phyloP scores from a whole-genome alignment of 2,329 filamentous ascomycete genomes.

The Xylaria sp. region DNA sequence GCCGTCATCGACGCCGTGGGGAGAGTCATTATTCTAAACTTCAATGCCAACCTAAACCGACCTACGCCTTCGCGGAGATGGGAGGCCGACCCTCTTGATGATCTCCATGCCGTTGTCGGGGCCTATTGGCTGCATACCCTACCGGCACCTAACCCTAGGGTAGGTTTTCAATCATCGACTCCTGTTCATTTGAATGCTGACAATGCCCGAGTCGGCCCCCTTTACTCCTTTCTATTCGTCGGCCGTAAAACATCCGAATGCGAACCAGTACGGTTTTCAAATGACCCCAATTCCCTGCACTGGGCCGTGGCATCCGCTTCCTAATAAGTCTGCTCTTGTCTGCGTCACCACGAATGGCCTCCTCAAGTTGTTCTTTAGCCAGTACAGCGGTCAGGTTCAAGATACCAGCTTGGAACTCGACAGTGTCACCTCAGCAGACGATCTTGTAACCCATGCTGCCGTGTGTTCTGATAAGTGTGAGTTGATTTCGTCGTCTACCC shows the following conservation, averaged over 20 bases:
- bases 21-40: conserved; percentile 73
- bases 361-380: conserved; percentile 77
- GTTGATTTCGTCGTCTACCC: conserved; percentile 23
- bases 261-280: conserved; percentile 67
- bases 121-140: conserved; percentile 80
- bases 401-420: conserved; percentile 76
- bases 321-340: conserved; percentile 72
- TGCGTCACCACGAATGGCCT: conserved; percentile 75
- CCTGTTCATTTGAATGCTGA: conserved; percentile 9
- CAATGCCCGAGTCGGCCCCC: conserved; percentile 35
- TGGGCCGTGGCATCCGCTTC: conserved; percentile 73
- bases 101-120: conserved; percentile 77
- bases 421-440: conserved; percentile 70
- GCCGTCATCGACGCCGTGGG: conserved; percentile 82
- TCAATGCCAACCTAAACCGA: conserved; percentile 73
- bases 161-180: conserved; percentile 21
- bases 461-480: conserved; percentile 74
- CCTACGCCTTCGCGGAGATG: conserved; percentile 65
- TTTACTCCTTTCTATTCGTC: conserved; percentile 57
- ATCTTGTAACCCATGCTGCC: conserved; percentile 79
- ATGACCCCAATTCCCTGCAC: conserved; percentile 66
- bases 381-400: conserved; percentile 71
- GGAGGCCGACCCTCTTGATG: conserved; percentile 70
- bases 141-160: conserved; percentile 45
- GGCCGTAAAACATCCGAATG: conserved; percentile 60